Conservation (phyloP, 129 eudicot species). For the Lonicera japonica region DNA sequence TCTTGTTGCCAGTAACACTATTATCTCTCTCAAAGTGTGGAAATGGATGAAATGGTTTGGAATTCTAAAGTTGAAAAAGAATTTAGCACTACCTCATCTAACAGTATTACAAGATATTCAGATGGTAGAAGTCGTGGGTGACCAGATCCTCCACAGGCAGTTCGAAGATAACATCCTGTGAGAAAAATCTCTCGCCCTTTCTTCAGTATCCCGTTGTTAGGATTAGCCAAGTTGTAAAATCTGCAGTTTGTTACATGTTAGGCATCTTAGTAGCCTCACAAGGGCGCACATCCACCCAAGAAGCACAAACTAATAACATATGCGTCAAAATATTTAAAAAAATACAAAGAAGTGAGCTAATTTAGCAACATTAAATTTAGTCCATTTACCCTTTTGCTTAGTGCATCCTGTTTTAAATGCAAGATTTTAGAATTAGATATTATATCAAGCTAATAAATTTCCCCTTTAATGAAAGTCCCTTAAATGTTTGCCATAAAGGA, state of each 20-base stretch:
- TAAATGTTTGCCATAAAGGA: background rate
- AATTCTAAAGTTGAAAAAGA: background rate
- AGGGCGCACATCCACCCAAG: constrained; percentile 4
- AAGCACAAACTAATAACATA: background rate
- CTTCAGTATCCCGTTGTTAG: constrained; percentile 64
- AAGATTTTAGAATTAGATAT: background rate
- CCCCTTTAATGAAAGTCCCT: background rate
- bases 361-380: background rate
- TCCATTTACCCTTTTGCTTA: background rate
- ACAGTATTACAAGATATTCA: constrained; percentile 70
- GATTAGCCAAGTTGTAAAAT: constrained; percentile 73
- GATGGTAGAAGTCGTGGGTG: constrained; percentile 79
- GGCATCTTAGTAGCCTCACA: constrained; percentile 15
- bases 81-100: constrained; percentile 63
- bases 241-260: constrained; percentile 31
- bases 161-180: constrained; percentile 91
- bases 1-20: too few relatives aligned
- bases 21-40: background rate
- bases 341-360: background rate
- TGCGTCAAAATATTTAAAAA: background rate
- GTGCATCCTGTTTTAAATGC: background rate
- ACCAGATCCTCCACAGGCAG: constrained; percentile 50
- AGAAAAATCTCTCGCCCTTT: constrained; percentile 78
- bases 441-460: background rate
- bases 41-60: too few relatives aligned